Evolutionary conservation across 495 filamentous ascomycete species (phyloP), one percentile per base, ranked within the genome.

Genomic region (Amphirosellinia nigrospora): DNA sequence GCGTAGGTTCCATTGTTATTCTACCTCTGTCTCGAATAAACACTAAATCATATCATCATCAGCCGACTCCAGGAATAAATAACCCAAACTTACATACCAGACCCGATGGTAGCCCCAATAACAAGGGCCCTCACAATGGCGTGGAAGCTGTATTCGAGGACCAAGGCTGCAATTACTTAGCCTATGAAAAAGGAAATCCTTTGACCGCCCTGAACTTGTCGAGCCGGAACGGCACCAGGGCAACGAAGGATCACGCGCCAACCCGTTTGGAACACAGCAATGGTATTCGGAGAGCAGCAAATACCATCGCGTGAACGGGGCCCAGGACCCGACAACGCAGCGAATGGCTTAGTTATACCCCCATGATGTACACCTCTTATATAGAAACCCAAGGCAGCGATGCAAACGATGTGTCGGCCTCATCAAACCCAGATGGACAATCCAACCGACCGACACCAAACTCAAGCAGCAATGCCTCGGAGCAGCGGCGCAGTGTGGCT

Each of bases 371-470:
- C 36, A 71, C 70, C 36, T 63, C 73, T 58, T 77, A 64, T 34
- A 71, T 65, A 23, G 77, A 76, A 26, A 77, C 74, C 70, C 68
- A 66, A 0, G 72, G 70, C 46, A 79, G 77, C 46, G 81, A 82
- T 60, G 69, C 67, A 67, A 82, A 85, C 74, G 80, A 82, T n/a
- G 58, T 80, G 26, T 80, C 80, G 1, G 75, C 66, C 36, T 83
- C 82, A 0, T 78, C 81, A 4, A 77, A 74, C n/a, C 79, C 69
- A 34, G 79, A 73, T 70, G 80, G 73, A 21, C 76, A 76, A 19
- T 86, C 84, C 0, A 83, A 82, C 62, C 77, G 83, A 46, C 83
- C 78, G 6, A 87, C 85, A 23, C 86, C 85, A 7, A 87, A 84
- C 67, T 86, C 86, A n/a, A 84, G 82, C 73, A 83, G 82, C 73